Conservation (phyloP, 2,329 filamentous ascomycete genomes). For the Venturia carpophila region DNA sequence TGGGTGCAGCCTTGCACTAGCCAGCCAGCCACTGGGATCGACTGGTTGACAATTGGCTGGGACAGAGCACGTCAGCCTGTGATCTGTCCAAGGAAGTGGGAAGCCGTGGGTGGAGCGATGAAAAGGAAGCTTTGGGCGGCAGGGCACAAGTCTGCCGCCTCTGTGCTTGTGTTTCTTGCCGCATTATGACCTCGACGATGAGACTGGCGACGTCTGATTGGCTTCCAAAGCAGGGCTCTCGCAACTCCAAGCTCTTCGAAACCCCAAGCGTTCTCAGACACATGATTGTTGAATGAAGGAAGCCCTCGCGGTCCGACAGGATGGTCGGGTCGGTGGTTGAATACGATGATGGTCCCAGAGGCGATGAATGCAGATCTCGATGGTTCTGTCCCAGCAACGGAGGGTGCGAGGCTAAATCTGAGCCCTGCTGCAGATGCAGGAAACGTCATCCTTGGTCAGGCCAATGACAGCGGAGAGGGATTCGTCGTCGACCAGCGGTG, state of each 20-base stretch:
- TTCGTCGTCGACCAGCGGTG: no score
- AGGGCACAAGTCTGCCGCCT: background rate
- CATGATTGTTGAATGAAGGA: no score
- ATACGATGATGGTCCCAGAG: background rate
- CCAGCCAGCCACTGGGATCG: background rate
- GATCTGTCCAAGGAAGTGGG: background rate
- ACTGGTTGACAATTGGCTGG: constrained; percentile 1
- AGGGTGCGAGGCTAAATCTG: no score
- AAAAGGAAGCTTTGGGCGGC: background rate
- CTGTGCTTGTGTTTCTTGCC: background rate
- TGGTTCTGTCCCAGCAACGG: background rate
- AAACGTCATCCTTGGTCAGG: background rate
- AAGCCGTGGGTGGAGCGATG: background rate
- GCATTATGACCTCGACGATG: constrained; percentile 2
- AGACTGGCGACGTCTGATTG: background rate
- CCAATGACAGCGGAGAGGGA: background rate
- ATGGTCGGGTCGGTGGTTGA: background rate
- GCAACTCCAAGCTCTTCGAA: background rate
- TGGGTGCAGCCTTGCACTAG: background rate
- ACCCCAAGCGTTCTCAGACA: background rate
- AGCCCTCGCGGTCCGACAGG: background rate
- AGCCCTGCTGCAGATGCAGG: background rate
- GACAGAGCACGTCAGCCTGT: background rate
- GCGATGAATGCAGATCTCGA: background rate
- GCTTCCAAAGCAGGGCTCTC: background rate